phyloP scores from a whole-genome alignment of 2,329 filamentous ascomycete species.

The Cladophialophora bantiana region DNA sequence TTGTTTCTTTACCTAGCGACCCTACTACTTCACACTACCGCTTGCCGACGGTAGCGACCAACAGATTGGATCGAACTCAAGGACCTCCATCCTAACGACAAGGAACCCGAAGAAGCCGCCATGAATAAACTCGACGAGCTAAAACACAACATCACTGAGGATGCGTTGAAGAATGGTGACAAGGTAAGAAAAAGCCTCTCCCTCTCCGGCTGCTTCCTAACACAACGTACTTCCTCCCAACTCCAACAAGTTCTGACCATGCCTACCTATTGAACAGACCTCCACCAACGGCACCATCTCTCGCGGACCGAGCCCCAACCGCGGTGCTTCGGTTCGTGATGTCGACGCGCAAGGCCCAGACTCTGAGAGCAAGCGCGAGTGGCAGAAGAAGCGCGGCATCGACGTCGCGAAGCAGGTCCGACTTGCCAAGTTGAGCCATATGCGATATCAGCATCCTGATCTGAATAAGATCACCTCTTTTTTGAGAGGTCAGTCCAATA shows the following conservation, averaged over 20 bases:
- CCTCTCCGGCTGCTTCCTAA: background rate
- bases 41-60: background rate
- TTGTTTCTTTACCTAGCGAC: background rate
- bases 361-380: constrained; percentile 33
- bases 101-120: constrained; percentile 5
- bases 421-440: constrained; percentile 57
- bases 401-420: constrained; percentile 55
- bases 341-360: constrained; percentile 36
- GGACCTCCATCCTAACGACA: background rate
- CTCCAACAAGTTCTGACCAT: background rate
- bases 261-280: constrained; percentile 5
- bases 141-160: constrained; percentile 40
- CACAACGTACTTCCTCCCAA: background rate
- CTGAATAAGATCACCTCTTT: constrained; percentile 57
- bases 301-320: constrained; percentile 40
- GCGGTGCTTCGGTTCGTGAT: constrained; percentile 39
- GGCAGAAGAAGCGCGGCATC: constrained; percentile 46
- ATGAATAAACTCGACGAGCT: constrained; percentile 36
- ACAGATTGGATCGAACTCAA: background rate
- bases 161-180: constrained; percentile 32
- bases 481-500: constrained; percentile 42
- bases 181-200: constrained; percentile 16
- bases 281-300: constrained; percentile 32
- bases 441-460: constrained; percentile 63
- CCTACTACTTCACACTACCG: background rate